Base-by-base conservation (phyloP, 2,329 filamentous ascomycete species). In the Didymellaceae sp. region DNA sequence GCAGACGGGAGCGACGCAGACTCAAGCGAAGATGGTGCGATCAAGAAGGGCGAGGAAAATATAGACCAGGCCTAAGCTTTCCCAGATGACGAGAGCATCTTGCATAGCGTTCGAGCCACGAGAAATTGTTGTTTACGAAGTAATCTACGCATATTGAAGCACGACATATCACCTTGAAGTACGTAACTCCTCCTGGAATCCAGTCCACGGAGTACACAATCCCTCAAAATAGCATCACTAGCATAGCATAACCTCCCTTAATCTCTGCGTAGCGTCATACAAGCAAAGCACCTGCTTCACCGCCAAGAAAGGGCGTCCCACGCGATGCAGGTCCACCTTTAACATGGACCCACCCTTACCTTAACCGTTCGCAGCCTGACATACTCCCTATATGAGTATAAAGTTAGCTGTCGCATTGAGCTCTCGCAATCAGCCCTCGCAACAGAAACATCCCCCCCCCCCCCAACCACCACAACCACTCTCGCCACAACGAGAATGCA, bases 21-120 rank as follows among this genome's bases (percentile, higher is more conserved):
- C 9, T 48, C 45, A 4, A 40, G 37, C 4, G 48, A 52, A 4
- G 42, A 40, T 13, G 37, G 42, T 11, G n/a, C 35, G 1, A 26
- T 37, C 2, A 52, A 52, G 37, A 52, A 42, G 26, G 37, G 42
- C 11, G 48, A 52, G 14, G 4, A 46, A 18, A 31, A 42, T 9
- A 6, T 52, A 2, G 42, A 46, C n/a, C 25, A 38, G 16, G 37
- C 43, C n/a, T 52, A 14, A 39, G 5, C 20, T 26, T 40, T 31
- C 24, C n/a, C n/a, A n/a, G 11, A 2, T 13, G 10, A 13, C 6
- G 26, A 8, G 26, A 28, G 1, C 1, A 13, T 5, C 10, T 9
- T 28, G 11, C 26, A 13, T 13, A 14, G 44, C 28, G 28, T 40
- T 34, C 13, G 28, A 40, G 35, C 44, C 28, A 47, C 3, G 35